These are phyloP conservation scores for Komagataella kurtzmanii DNA, from an alignment of 805 yeast species.

Conservation along the genomic window DNA sequence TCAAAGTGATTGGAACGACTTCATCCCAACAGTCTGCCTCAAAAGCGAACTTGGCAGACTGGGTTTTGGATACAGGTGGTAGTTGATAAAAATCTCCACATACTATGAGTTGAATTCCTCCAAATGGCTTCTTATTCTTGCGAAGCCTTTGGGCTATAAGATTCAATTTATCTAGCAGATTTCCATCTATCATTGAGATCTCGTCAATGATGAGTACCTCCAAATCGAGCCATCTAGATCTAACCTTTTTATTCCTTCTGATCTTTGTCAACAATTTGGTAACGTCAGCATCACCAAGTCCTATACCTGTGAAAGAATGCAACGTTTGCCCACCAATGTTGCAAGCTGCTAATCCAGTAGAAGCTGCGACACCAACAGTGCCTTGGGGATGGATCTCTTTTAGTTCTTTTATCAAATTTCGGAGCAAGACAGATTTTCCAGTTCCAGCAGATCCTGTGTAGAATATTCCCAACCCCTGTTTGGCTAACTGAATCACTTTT, in stretches of 20 bases:
- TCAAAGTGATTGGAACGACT: conserved; percentile 49
- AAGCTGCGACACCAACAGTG: conserved; percentile 79
- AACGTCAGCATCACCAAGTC: conserved; percentile 49
- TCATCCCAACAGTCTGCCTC: conserved; percentile 59
- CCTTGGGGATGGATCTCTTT: conserved; percentile 22
- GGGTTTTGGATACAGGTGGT: conserved; percentile 63
- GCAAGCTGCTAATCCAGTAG: conserved; percentile 93
- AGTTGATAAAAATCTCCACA: conserved; percentile 96
- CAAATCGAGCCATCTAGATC: conserved; percentile 50
- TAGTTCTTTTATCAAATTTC: conserved; percentile 47
- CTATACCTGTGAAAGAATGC: conserved; percentile 78
- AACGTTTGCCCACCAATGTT: conserved; percentile 87
- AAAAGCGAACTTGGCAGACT: conserved; percentile 49
- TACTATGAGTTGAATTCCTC: conserved; percentile 81
- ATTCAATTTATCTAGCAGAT: conserved; percentile 62
- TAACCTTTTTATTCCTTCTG: conserved; percentile 26
- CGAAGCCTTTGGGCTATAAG: conserved; percentile 47
- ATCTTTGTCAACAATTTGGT: conserved; percentile 33
- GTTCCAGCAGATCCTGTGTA: conserved; percentile 86
- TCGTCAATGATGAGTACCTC: conserved; percentile 81
- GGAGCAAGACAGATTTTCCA: conserved; percentile 63
- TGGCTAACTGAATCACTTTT: conserved; percentile 33
- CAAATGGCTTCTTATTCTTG: conserved; percentile 52
- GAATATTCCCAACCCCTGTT: conserved; percentile 40
- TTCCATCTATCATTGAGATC: conserved; percentile 86